These are phyloP conservation scores for Venturia aucupariae DNA, from an alignment of 2,329 filamentous ascomycete species.

Conservation along the genomic window DNA sequence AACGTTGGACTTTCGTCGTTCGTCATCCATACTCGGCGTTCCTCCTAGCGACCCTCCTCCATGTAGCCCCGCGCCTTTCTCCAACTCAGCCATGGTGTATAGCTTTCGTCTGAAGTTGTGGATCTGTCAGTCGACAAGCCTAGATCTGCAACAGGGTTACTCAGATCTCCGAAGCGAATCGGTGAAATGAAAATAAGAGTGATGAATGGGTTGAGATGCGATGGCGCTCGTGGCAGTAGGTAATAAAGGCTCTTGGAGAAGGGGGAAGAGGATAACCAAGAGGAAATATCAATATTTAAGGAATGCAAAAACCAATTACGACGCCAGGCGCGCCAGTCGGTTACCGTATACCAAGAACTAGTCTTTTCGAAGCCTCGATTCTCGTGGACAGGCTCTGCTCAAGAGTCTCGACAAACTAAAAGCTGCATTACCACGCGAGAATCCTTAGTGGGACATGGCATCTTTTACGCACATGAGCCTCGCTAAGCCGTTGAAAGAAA, in stretches of 20 bases:
- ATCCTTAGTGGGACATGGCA: background rate
- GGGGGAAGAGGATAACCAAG: background rate
- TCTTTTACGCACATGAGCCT: background rate
- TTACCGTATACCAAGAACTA: background rate
- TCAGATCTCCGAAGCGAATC: constrained; percentile 1
- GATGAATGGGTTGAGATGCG: background rate
- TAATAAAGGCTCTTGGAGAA: background rate
- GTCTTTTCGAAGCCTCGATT: constrained; percentile 6
- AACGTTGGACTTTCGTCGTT: background rate
- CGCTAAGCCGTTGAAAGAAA: background rate
- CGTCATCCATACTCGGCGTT: background rate
- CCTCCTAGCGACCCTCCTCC: background rate
- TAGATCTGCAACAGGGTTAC: background rate
- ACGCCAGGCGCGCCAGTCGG: background rate
- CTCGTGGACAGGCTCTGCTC: background rate
- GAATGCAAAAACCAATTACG: background rate
- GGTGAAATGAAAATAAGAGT: background rate
- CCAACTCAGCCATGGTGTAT: constrained; percentile 1
- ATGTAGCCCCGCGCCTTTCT: background rate
- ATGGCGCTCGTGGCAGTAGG: background rate
- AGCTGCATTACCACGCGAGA: constrained; percentile 3
- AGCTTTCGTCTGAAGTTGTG: background rate
- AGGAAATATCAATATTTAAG: background rate
- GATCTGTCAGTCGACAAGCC: background rate
- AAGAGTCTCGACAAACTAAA: background rate